Base-by-base conservation (phyloP, 768 basidiomycete species). In the Hericium alpestre region DNA sequence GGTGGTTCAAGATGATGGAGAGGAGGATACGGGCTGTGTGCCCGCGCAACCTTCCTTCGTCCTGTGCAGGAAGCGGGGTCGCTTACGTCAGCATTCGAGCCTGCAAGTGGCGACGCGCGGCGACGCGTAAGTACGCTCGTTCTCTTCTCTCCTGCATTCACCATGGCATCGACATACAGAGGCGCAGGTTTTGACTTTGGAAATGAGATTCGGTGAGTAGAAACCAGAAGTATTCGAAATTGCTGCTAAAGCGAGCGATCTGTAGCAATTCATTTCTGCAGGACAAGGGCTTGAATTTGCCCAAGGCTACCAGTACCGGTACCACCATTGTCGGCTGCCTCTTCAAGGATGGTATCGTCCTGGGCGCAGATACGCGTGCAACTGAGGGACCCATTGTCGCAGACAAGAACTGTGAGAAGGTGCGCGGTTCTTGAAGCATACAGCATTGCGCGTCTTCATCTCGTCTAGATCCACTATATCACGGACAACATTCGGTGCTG, bases 401-500 rank as follows among this genome's bases (percentile, higher is more conserved):
- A 0, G 95, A 98, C 76, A 98, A 99, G 82, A 99, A 99, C 74
- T 99, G 96, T 72, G 96, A 98, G 76, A 99, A 99, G 87, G 95
- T 94, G 56, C 50, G 74, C 63, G 8, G 37, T 32, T 7, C 10
- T 8, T 3, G 57, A 38, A 46, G 50, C 51, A 55, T 27, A 18
- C 20, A 40, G 23, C 38, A 9, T 43, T 37, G 39, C 25, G 27
- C 11, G 22, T 46, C n/a, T 22, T 38, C 48, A 3, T 37, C 22
- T 40, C 16, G 22, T 43, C 38, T 47, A 98, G 95, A 99, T 99
- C 65, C 96, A 99, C 71, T 98, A 86, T 72, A 89, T 99, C 68
- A 85, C 93, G 4, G 93, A 96, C 58, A 84, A 86, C 61, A 98
- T 99, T 59, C 81, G 94, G 52, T 99, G 96, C 76, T 97, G 95